Evolutionary conservation across 768 basidiomycete genomes (phyloP).

Genomic region (Pulveroboletus sp.): DNA sequence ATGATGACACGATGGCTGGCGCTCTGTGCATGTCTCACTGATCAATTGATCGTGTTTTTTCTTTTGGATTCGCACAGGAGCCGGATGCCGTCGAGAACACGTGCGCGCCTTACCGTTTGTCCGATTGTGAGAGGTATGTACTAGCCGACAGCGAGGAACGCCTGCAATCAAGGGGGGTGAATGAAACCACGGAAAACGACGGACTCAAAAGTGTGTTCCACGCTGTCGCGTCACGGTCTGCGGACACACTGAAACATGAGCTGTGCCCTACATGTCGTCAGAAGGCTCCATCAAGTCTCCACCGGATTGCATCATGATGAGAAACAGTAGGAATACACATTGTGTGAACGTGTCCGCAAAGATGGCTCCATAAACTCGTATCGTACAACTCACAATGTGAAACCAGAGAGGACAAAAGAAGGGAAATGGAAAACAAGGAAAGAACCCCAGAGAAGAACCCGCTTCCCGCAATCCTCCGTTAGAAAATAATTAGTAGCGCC

Average conservation of each 20-base stretch:
- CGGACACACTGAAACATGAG: neutral
- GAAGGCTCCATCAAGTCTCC: neutral
- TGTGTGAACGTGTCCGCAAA: conserved; percentile 2
- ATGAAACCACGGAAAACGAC: neutral
- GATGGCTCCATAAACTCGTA: neutral
- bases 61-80: neutral
- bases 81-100: neutral
- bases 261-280: neutral
- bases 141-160: neutral
- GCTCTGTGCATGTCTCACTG: neutral
- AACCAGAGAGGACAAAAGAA: neutral
- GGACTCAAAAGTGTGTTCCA: conserved; percentile 3
- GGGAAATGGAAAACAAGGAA: conserved; percentile 2
- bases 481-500: conserved; percentile 16
- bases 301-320: neutral
- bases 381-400: neutral
- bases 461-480: conserved; percentile 16
- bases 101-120: conserved; percentile 1
- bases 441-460: conserved; percentile 14
- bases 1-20: neutral
- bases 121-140: neutral
- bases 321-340: neutral
- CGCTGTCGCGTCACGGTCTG: neutral
- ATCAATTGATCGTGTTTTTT: neutral
- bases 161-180: neutral